phyloP scores from a whole-genome alignment of 768 basidiomycete genomes.

The Hemileccinum impolitum region DNA sequence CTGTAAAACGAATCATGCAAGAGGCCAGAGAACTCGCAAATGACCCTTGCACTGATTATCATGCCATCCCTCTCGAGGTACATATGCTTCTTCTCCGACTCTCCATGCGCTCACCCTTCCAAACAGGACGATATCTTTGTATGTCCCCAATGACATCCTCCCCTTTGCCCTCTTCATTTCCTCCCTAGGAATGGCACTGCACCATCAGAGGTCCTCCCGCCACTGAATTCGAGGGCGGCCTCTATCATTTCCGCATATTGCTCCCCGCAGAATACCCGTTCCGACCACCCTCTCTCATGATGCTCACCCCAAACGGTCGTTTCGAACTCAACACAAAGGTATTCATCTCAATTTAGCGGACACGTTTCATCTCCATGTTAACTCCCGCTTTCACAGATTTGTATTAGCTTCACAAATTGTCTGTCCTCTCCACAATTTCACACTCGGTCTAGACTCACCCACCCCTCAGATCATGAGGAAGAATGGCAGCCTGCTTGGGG shows the following conservation, averaged over 20 bases:
- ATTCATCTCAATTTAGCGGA: constrained; percentile 20
- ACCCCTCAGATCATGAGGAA: constrained; percentile 79
- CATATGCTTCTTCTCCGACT: constrained; percentile 18
- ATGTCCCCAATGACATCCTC: constrained; percentile 26
- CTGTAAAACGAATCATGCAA: constrained; percentile 96
- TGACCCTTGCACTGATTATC: constrained; percentile 84
- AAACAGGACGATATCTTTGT: constrained; percentile 85
- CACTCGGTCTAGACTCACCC: constrained; percentile 28
- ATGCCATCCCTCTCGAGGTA: constrained; percentile 79
- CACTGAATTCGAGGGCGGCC: constrained; percentile 90
- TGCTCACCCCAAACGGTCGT: constrained; percentile 95
- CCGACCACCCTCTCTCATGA: constrained; percentile 91
- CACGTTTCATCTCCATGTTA: constrained; percentile 13
- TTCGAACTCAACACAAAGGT: constrained; percentile 97
- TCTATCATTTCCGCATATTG: constrained; percentile 93
- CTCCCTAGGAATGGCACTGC: constrained; percentile 83
- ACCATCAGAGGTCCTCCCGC: constrained; percentile 87
- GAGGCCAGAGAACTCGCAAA: constrained; percentile 87
- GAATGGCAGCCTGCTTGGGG: constrained; percentile 99
- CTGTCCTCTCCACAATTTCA: constrained; percentile 31
- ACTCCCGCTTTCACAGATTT: constrained; percentile 53
- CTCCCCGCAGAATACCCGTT: constrained; percentile 95
- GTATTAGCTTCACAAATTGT: constrained; percentile 93
- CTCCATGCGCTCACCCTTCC: constrained; percentile 10
- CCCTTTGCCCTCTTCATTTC: constrained; percentile 20